Conservation (phyloP, 2,329 filamentous ascomycete species). For the Bipolaris cookei region DNA sequence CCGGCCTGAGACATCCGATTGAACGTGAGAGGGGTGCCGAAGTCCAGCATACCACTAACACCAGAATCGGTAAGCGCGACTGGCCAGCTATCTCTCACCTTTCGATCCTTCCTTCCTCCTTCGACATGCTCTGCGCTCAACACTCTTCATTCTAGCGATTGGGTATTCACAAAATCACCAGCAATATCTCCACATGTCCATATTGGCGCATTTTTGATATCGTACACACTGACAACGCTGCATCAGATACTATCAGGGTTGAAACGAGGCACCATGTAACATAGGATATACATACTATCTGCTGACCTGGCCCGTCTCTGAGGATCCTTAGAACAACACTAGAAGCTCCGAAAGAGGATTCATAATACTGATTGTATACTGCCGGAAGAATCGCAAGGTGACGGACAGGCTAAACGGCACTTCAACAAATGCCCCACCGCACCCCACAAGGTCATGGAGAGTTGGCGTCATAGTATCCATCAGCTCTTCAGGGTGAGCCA, state of each 20-base stretch:
- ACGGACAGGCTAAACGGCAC: constrained; percentile 43
- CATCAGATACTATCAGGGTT: neutral
- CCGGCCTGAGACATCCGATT: constrained; percentile 7
- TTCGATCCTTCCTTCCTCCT: neutral
- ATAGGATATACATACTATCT: neutral
- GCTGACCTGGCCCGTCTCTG: neutral
- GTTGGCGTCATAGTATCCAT: constrained; percentile 27
- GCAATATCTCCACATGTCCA: neutral
- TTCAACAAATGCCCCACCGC: constrained; percentile 28
- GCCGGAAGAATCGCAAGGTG: constrained; percentile 29
- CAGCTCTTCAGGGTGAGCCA: constrained; percentile 15
- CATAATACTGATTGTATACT: constrained; percentile 18
- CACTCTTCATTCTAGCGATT: neutral
- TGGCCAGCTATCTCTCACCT: neutral
- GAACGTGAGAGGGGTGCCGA: constrained; percentile 16
- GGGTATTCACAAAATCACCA: neutral
- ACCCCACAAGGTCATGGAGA: constrained; percentile 37
- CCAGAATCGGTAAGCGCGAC: constrained; percentile 4
- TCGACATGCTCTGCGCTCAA: neutral
- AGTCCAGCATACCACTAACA: constrained; percentile 6
- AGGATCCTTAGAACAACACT: neutral
- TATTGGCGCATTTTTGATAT: neutral
- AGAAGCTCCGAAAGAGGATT: neutral
- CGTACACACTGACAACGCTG: neutral
- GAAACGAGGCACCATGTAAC: neutral